These are phyloP conservation scores for Teratosphaeria nubilosa DNA, from an alignment of 2,329 filamentous ascomycete species.

Conservation along the genomic window DNA sequence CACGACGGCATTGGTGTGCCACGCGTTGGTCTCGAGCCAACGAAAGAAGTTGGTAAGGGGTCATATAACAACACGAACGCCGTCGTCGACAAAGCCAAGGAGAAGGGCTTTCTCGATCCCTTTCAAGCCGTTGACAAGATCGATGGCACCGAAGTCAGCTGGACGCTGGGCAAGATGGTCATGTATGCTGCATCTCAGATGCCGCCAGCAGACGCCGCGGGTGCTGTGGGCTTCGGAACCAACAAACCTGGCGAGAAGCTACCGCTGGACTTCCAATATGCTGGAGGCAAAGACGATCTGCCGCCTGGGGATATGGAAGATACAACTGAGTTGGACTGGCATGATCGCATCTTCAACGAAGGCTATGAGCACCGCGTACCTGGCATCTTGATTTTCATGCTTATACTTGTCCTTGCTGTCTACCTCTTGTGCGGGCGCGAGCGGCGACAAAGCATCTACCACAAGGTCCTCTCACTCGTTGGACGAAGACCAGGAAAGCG, in stretches of 20 bases:
- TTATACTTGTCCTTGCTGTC: slow-evolving; percentile 58
- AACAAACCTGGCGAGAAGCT: slow-evolving; percentile 49
- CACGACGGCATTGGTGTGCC: slow-evolving; percentile 95
- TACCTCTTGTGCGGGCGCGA: slow-evolving; percentile 75
- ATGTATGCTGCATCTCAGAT: slow-evolving; percentile 88
- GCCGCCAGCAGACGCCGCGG: slow-evolving; percentile 49
- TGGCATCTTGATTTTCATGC: slow-evolving; percentile 64
- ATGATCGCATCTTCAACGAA: slow-evolving; percentile 54
- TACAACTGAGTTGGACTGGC: slow-evolving; percentile 39
- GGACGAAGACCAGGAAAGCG: slow-evolving; percentile 33
- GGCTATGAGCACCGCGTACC: slow-evolving; percentile 57
- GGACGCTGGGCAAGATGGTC: slow-evolving; percentile 94
- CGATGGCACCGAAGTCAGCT: slow-evolving; percentile 82
- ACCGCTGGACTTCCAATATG: slow-evolving; percentile 67
- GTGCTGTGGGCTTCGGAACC: slow-evolving; percentile 87
- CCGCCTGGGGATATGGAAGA: slow-evolving; percentile 31
- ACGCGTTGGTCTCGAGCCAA: slow-evolving; percentile 57
- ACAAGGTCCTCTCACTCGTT: slow-evolving; percentile 42
- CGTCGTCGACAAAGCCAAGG: slow-evolving; percentile 56
- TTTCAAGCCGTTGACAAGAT: slow-evolving; percentile 94
- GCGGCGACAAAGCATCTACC: slow-evolving; percentile 50
- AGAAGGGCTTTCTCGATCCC: slow-evolving; percentile 67
- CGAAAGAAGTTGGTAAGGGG: slow-evolving; percentile 43
- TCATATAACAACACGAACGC: slow-evolving; percentile 63
- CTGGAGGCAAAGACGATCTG: slow-evolving; percentile 46